These are phyloP conservation scores for Aspergillus affinis DNA, from an alignment of 495 filamentous ascomycete genomes.

Conservation along the genomic window DNA sequence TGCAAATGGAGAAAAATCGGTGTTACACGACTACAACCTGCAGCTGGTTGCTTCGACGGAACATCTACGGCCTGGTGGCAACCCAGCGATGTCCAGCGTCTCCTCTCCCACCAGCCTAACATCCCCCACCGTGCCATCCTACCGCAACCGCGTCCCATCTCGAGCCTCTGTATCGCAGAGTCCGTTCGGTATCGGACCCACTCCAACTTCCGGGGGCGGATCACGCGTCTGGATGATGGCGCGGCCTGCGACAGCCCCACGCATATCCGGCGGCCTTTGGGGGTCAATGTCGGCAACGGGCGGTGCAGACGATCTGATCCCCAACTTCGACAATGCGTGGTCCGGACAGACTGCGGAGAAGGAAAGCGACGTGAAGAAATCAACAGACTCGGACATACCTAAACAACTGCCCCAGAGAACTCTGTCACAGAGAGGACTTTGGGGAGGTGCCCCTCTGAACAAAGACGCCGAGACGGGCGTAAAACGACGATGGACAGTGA, in stretches of 20 bases:
- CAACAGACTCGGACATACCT: conserved; percentile 20
- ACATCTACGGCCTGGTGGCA: conserved; percentile 64
- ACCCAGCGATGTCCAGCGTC: conserved; percentile 29
- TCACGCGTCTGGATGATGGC: conserved; percentile 29
- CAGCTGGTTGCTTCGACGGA: conserved; percentile 76
- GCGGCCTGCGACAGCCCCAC: conserved; percentile 26
- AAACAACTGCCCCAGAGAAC: conserved; percentile 36
- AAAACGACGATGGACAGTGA: conserved; percentile 46
- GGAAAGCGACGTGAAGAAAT: neutral
- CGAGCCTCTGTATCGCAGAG: conserved; percentile 29
- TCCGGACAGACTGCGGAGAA: conserved; percentile 11
- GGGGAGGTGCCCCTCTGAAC: conserved; percentile 39
- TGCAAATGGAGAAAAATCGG: conserved; percentile 29
- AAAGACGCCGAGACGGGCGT: conserved; percentile 31
- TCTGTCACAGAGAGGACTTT: conserved; percentile 42
- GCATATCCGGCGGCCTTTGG: conserved; percentile 35
- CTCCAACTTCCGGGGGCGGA: conserved; percentile 18
- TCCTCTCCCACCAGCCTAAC: conserved; percentile 28
- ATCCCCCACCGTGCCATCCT: conserved; percentile 21
- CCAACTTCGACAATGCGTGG: conserved; percentile 36
- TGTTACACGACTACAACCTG: conserved; percentile 69
- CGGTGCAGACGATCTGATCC: conserved; percentile 34
- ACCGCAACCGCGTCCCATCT: conserved; percentile 33
- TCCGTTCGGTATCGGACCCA: conserved; percentile 26
- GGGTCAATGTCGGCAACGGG: conserved; percentile 27